A percentile compares a stretch with the other conserved stretches of the same genome.
Conservation (phyloP, 73 alveolate species). For the Stentor coeruleus region DNA sequence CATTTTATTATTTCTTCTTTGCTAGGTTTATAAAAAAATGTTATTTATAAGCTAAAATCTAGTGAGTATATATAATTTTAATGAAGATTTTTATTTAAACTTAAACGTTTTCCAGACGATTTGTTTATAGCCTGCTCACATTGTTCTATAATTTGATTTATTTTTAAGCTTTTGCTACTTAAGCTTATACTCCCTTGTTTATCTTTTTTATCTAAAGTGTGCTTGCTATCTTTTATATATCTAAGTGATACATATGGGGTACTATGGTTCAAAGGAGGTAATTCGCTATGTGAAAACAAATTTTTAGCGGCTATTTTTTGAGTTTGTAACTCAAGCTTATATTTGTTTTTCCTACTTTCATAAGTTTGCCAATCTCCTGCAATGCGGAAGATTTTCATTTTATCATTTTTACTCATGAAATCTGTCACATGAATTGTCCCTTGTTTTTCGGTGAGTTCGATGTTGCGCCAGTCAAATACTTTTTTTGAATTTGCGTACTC, state of each 20-base stretch:
- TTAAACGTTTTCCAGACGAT: no score
- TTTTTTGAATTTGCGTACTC: background rate
- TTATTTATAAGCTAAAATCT: no score
- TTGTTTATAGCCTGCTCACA: background rate
- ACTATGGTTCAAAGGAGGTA: background rate
- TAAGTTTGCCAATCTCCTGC: background rate
- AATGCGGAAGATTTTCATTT: background rate
- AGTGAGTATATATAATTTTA: no score
- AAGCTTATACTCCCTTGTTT: no score
- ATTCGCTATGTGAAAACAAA: background rate
- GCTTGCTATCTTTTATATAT: background rate
- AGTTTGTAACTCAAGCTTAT: background rate
- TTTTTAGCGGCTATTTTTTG: no score
- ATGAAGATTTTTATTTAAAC: no score
- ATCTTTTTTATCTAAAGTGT: no score
- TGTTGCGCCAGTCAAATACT: background rate
- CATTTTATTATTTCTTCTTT: no score
- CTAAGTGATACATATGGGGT: background rate
- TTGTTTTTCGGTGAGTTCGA: background rate
- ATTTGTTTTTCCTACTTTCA: background rate
- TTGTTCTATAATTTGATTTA: no score
- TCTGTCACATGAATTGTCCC: background rate
- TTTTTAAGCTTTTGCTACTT: no score
- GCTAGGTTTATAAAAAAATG: no score
- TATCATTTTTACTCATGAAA: background rate